A percentile compares a stretch with the other conserved stretches of the same genome.
These are phyloP conservation scores for Colletotrichum sansevieriae DNA, from an alignment of 2,329 filamentous ascomycete genomes.

Conservation along the genomic window DNA sequence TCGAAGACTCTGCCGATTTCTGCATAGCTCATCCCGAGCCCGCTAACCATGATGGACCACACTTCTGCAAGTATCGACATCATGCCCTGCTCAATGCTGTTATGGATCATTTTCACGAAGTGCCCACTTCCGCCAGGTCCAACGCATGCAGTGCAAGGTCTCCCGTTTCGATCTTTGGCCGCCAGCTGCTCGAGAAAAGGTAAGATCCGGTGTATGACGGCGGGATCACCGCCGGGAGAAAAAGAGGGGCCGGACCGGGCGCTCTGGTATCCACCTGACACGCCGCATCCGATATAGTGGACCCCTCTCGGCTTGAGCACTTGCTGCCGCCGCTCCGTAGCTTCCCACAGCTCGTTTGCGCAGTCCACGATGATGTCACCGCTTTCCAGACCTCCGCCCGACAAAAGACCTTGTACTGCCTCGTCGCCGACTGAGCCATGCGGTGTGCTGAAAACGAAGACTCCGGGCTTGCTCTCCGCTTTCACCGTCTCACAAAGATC, in stretches of 20 bases:
- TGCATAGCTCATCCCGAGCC: constrained; percentile 69
- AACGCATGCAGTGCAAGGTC: constrained; percentile 70
- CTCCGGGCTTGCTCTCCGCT: background rate
- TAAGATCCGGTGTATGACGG: constrained; percentile 69
- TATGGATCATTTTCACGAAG: constrained; percentile 83
- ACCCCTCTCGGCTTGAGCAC: constrained; percentile 69
- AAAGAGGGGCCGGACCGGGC: constrained; percentile 76
- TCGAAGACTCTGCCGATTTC: constrained; percentile 71
- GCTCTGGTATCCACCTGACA: constrained; percentile 78
- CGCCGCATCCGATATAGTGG: constrained; percentile 76
- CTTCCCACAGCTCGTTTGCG: constrained; percentile 75
- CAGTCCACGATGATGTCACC: constrained; percentile 78
- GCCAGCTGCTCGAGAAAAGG: constrained; percentile 72
- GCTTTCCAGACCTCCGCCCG: constrained; percentile 55
- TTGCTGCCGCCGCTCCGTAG: constrained; percentile 73
- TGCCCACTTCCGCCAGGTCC: constrained; percentile 75
- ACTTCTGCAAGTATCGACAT: constrained; percentile 74
- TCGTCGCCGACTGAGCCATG: constrained; percentile 17
- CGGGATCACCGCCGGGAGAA: constrained; percentile 72
- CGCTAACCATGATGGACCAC: constrained; percentile 72
- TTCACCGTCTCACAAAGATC: constrained; percentile 9
- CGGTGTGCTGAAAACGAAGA: constrained; percentile 20
- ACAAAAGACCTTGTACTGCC: constrained; percentile 3
- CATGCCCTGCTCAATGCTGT: constrained; percentile 81
- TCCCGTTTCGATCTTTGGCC: constrained; percentile 71